Evolutionary conservation across 2,329 filamentous ascomycete genomes (phyloP), one percentile per base, ranked within the genome.

Genomic region (Colletotrichum paranaense): DNA sequence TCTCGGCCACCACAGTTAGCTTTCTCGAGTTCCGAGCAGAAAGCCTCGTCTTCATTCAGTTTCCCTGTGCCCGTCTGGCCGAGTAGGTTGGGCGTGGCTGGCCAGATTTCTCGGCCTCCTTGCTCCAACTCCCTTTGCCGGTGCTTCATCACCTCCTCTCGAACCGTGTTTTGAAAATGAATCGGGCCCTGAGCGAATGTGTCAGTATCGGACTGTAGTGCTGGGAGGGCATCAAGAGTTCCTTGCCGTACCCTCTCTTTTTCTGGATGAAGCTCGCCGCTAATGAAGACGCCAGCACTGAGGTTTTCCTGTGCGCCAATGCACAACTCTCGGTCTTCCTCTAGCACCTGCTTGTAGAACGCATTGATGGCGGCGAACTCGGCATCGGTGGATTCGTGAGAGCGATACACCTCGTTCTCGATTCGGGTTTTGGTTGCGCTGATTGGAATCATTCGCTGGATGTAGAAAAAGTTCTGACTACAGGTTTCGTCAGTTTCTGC

Each of bases 241-340:
- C 5, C 2, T 4, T 58, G 2, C 1, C 8, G 14, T 53, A 63
- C 69, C 58, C 88, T 88, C 78, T 91, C 82, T 75, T 86, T 86
- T 77, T 89, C 87, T 0, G 87, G 86, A 75, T 89, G 87, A 69
- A 88, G 79, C 75, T 88, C 84, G 68, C 88, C 87, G 74, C 86
- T 87, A 77, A 87, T 78, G 73, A 87, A 89, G 24, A 88, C 82
- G 1, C 87, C 87, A 0, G 83, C 81, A 70, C 87, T 85, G 73
- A 89, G 80, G 78, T 89, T 89, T 72, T 82, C 80, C 75, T 89
- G 87, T 1, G 87, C 84, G 1, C 80, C 81, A 62, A 86, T 81
- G 77, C 87, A 88, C 0, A 89, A 82, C 0, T 83, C 80, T 75
- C 88, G 88, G 79, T 89, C 87, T 74, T 89, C 87, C 14, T 78